Base-by-base conservation (phyloP, 2,329 filamentous ascomycete species). In the Exserohilum turcica region DNA sequence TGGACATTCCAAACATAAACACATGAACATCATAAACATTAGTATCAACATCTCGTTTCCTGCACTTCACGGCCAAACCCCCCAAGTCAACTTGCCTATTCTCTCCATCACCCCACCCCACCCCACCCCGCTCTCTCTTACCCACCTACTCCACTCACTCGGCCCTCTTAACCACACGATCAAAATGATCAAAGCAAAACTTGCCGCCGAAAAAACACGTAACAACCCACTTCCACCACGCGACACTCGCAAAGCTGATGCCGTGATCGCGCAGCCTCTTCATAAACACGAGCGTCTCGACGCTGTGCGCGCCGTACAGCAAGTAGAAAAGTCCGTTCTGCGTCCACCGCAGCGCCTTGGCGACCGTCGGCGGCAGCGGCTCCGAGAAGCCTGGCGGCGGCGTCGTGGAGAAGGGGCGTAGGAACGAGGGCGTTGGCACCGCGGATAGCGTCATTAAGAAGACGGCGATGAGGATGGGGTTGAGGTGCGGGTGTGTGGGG, bases 151-250 rank as follows among this genome's bases (percentile, higher is more conserved):
- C 27, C n/a, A n/a, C n/a, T n/a, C n/a, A n/a, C n/a, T n/a, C n/a
- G n/a, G n/a, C n/a, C n/a, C n/a, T n/a, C n/a, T n/a, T n/a, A n/a
- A n/a, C n/a, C n/a, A n/a, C n/a, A n/a, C n/a, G n/a, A 37, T 67
- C 64, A 44, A 68, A 65, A 51, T 66, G 61, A 38, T 60, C 49
- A 13, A 60, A 65, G 33, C 59, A 61, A 39, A 59, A 67, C 45
- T 60, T 52, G 1, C 66, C 64, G 0, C 65, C 64, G 2, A 67
- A 48, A 40, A 64, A 69, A 44, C 66, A 66, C 19, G 64, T 67
- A 1, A 37, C 62, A 19, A 68, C 56, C 65, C 65, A 67, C 45
- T 67, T 61, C 38, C 46, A 61, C 64, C 66, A 67, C 9, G 56
- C 51, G 3, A 31, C 16, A 29, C 63, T 65, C 10, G 44, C 10